Evolutionary conservation across 2,329 filamentous ascomycete species (phyloP).

Genomic region (Pestalotiopsis fici): DNA sequence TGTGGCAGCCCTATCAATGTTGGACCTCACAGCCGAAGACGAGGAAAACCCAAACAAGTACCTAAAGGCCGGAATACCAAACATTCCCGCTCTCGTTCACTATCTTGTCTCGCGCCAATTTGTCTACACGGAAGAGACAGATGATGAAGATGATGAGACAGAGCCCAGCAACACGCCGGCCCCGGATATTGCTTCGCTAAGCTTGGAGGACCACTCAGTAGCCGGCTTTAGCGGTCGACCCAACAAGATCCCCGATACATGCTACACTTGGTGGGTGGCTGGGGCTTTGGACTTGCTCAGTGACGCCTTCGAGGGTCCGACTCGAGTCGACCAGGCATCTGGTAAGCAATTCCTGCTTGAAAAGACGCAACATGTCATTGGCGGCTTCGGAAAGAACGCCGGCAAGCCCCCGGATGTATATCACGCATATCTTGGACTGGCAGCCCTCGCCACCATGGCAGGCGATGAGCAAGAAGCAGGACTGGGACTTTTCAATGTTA

Average conservation of each 20-base stretch:
- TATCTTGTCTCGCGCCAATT: constrained; percentile 70
- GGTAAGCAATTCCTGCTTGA: constrained; percentile 80
- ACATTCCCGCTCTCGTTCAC: constrained; percentile 35
- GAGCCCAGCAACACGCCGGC: constrained; percentile 29
- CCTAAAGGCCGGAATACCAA: constrained; percentile 39
- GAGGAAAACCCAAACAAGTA: constrained; percentile 29
- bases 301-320: constrained; percentile 57
- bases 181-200: constrained; percentile 34
- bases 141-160: constrained; percentile 40
- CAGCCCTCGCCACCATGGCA: constrained; percentile 71
- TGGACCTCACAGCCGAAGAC: constrained; percentile 56
- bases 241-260: constrained; percentile 93
- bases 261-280: constrained; percentile 91
- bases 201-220: constrained; percentile 26
- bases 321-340: constrained; percentile 58
- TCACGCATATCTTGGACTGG: constrained; percentile 86
- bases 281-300: constrained; percentile 55
- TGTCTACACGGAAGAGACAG: constrained; percentile 48
- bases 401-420: constrained; percentile 76
- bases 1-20: constrained; percentile 73
- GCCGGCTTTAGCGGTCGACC: constrained; percentile 83
- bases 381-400: constrained; percentile 76
- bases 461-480: constrained; percentile 54
- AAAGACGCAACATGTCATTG: constrained; percentile 84
- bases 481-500: constrained; percentile 72